Evolutionary conservation across 495 filamentous ascomycete genomes (phyloP).

Genomic region (Wilcoxina mikolae): DNA sequence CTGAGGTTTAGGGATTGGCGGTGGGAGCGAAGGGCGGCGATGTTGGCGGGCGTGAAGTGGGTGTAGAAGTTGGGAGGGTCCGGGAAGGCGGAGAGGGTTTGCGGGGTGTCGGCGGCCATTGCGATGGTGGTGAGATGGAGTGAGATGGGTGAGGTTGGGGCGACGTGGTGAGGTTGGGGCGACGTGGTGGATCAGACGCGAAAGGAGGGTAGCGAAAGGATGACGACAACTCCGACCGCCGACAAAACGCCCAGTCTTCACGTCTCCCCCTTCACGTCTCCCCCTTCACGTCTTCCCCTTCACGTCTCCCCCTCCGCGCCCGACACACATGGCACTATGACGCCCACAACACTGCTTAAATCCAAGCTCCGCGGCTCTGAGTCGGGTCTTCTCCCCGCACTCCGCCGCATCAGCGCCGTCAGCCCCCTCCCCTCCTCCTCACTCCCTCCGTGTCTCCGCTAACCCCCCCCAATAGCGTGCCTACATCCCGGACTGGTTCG

Average conservation of each 20-base stretch:
- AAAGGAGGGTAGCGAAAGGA: background rate
- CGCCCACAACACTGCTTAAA: background rate
- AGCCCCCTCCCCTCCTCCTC: background rate
- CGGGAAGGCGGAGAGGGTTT: conserved; percentile 46
- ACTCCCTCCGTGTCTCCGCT: background rate
- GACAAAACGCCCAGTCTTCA: background rate
- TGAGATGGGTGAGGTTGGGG: background rate
- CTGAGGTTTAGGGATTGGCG: conserved; percentile 19
- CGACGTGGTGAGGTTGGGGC: background rate
- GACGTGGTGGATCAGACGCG: background rate
- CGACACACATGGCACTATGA: background rate
- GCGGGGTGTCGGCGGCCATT: conserved; percentile 35
- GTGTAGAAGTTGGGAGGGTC: conserved; percentile 83
- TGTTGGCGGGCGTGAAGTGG: conserved; percentile 65
- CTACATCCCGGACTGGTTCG: conserved; percentile 77
- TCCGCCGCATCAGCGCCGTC: background rate
- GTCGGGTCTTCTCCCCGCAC: background rate
- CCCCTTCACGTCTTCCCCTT: background rate
- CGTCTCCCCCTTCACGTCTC: background rate
- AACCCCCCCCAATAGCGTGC: conserved; percentile 41
- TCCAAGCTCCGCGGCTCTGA: background rate
- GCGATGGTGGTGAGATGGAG: background rate
- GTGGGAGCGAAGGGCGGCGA: conserved; percentile 46
- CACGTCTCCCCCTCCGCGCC: background rate
- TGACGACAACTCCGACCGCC: background rate